Evolutionary conservation across 257 asterid species (phyloP), one percentile per base, ranked within the genome.

Genomic region (Penstemon barbatus): DNA sequence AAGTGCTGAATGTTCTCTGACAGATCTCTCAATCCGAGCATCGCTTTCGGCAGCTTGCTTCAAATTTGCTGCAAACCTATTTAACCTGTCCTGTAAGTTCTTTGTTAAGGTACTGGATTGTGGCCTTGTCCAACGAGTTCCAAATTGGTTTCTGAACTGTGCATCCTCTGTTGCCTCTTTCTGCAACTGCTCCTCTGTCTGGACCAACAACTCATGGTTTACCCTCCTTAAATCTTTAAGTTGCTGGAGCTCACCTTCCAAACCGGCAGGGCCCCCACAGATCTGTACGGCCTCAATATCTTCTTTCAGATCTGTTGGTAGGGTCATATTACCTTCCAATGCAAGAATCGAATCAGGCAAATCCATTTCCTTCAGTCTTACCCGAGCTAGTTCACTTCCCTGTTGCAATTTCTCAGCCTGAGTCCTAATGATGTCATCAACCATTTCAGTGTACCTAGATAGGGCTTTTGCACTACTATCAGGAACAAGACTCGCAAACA

Each of bases 371-470:
- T 79, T 94, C 61, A 94, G 85, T 75, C 94, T 94, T 78, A 91
- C 96, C 39, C 97, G 89, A 61, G 99, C 99, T 66, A 94, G 79
- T 78, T 94, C 99, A 82, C 99, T 94, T 73, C 97, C 99, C 80
- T 87, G 96, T 81, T 89, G 99, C 82, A 94, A 82, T 71, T 87
- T 91, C 88, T 94, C 99, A 71, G 99, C 97, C 78, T 91, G 99
- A 53, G 87, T 81, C 84, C 99, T 84, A 55, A 83, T 90, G 76
- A 94, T 71, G 57, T 87, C 91, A 83, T 94, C 99, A 71, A 94
- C 96, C 96, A 91, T 88, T 78, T 91, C 95, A 0, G 99, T 94
- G 81, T 94, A 94, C 81, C 95, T 90, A 36, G 99, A 94, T 66
- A 94, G 92, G 66, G 96, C 86, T 79, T 94, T 94, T 38, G 99